Conservation (phyloP, 2,329 filamentous ascomycete genomes). For the Leptographium lundbergii region DNA sequence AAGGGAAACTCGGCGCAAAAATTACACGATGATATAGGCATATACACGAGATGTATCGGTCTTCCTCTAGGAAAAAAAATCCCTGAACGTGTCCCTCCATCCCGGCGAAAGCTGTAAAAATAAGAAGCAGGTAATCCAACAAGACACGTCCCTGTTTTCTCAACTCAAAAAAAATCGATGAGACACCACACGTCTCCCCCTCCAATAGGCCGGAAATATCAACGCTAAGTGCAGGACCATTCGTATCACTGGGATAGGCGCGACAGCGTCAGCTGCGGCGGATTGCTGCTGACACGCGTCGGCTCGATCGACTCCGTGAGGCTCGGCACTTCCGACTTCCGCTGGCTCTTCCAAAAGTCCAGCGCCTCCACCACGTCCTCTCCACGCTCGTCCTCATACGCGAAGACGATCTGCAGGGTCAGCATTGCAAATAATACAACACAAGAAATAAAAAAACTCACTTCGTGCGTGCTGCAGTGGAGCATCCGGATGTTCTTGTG, state of each 20-base stretch:
- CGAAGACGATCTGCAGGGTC: constrained; percentile 70
- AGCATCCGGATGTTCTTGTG: constrained; percentile 96
- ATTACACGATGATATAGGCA: constrained; percentile 3
- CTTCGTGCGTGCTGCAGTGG: constrained; percentile 93
- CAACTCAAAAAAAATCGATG: neutral
- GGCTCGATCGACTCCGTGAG: constrained; percentile 1
- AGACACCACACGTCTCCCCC: neutral
- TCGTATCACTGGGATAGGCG: constrained; percentile 7
- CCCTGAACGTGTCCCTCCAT: neutral
- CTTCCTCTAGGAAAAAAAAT: neutral
- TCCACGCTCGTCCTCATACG: constrained; percentile 89
- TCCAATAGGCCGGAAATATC: neutral
- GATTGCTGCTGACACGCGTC: neutral
- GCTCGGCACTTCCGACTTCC: constrained; percentile 24
- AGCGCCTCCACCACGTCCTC: constrained; percentile 89
- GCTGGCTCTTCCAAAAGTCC: constrained; percentile 80
- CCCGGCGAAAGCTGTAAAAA: neutral
- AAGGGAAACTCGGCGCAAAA: neutral
- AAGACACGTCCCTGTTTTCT: neutral
- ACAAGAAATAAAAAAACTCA: constrained; percentile 33
- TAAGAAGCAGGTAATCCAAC: neutral
- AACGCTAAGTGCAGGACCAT: neutral
- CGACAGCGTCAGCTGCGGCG: neutral
- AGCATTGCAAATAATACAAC: constrained; percentile 12
- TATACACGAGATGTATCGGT: neutral